Conservation (phyloP, 108 stramenopile species). For the Cyclotella atomus region DNA sequence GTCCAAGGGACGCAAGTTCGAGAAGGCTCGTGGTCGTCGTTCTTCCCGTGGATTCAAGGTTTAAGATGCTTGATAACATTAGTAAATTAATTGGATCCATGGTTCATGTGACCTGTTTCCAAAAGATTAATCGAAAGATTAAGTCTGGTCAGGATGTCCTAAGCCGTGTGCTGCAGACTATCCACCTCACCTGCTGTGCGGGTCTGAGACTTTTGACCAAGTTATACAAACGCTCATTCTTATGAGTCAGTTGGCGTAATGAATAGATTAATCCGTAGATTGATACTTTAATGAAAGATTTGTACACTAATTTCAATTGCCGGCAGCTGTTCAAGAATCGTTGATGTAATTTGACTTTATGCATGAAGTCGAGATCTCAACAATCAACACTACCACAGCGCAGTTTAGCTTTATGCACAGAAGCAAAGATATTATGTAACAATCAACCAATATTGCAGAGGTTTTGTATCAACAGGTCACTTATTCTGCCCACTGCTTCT, state of each 20-base stretch:
- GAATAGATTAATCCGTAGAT: neutral
- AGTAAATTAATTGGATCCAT: constrained; percentile 5
- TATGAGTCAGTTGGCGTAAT: constrained; percentile 12
- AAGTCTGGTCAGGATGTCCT: constrained; percentile 47
- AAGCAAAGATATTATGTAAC: no score
- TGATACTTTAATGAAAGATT: neutral
- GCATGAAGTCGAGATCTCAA: no score
- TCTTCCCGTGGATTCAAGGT: constrained; percentile 98
- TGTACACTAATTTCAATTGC: neutral
- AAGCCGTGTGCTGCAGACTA: constrained; percentile 54
- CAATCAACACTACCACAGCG: no score
- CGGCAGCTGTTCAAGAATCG: no score
- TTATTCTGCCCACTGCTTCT: neutral
- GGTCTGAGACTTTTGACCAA: no score
- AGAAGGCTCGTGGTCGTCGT: constrained; percentile 99
- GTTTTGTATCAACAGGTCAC: no score
- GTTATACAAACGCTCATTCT: constrained; percentile 34
- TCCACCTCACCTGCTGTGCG: constrained; percentile 57
- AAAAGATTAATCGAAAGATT: constrained; percentile 12
- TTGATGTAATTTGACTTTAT: no score
- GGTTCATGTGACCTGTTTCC: constrained; percentile 6
- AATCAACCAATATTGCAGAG: no score
- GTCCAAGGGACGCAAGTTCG: constrained; percentile 99
- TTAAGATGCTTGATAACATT: constrained; percentile 49
- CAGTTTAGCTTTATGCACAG: no score